Evolutionary conservation across 2,329 filamentous ascomycete genomes (phyloP), one percentile per base, ranked within the genome.

Genomic region (Neonectria hederae): DNA sequence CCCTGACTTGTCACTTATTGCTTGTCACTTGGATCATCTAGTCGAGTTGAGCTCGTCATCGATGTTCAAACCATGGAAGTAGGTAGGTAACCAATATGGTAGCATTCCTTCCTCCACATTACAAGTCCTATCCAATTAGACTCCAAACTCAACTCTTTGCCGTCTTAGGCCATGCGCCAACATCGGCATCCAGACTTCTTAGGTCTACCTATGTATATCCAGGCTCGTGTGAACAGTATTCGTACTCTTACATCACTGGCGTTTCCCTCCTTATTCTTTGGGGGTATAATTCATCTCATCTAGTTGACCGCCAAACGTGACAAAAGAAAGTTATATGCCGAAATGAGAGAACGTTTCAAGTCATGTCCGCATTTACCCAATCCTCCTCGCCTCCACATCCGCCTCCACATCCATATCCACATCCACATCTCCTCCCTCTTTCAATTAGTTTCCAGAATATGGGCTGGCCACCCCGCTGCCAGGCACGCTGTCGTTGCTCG

Each of bases 401-500:
- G 8, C 35, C 35, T 38, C 35, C 35, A 38, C 35, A 8, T n/a
- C 14, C 35, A n/a, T 7, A 38, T n/a, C 35, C 57, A 59, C 59
- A 35, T 46, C 26, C 54, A 38, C 35, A 8, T 38, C 9, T n/a
- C 35, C 49, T 54, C 52, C 49, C 61, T 42, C 43, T 51, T 58
- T 70, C 77, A 73, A 76, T 58, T 78, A 75, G 66, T 76, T 78
- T 43, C 74, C 74, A 8, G 70, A 73, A 26, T 65, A 72, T 1
- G 79, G 79, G 52, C 78, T 81, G 57, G 74, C 73, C 57, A 80
- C 67, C 14, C 79, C 79, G 62, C 79, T 81, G 51, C 75, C 77
- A 9, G 75, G 69, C 28, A 73, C 68, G 65, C 83, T 85, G 46
- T 81, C 81, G 59, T 78, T 82, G 11, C 79, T 82, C 38, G 84